Conservation (phyloP, 805 yeast genomes). For the Yamadazyma scolyti region DNA sequence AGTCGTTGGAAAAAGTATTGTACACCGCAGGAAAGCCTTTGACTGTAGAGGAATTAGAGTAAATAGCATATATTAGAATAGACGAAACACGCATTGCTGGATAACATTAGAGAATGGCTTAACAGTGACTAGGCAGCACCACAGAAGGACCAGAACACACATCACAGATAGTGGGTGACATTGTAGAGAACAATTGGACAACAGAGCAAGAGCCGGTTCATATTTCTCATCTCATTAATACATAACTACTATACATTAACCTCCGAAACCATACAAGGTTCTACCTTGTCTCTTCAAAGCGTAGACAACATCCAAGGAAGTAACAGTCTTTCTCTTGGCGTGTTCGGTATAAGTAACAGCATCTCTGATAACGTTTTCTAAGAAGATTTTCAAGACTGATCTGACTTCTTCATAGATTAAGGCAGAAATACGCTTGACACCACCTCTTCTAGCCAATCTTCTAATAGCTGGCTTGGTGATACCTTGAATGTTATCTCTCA, state of each 20-base stretch:
- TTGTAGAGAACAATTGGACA: no score
- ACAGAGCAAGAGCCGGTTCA: no score
- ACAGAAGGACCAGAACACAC: background rate
- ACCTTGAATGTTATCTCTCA: conserved; percentile 99
- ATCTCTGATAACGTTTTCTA: conserved; percentile 96
- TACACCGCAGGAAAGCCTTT: conserved; percentile 14
- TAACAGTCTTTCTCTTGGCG: conserved; percentile 99
- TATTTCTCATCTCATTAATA: no score
- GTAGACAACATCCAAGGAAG: conserved; percentile 97
- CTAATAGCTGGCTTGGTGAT: conserved; percentile 99
- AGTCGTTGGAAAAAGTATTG: conserved; percentile 16
- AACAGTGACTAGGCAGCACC: no score
- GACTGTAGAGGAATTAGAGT: conserved; percentile 11
- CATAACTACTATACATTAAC: conserved; percentile 48
- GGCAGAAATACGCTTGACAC: conserved; percentile 99
- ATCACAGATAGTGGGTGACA: background rate
- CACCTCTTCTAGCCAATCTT: conserved; percentile 99
- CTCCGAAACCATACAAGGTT: conserved; percentile 99
- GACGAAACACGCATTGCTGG: no score
- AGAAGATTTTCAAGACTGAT: conserved; percentile 91
- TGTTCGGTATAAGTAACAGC: conserved; percentile 99
- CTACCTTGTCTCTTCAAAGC: conserved; percentile 99
- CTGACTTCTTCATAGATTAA: conserved; percentile 98
- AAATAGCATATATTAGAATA: background rate
- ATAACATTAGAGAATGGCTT: no score